These are phyloP conservation scores for Lecanicillium sp. DNA, from an alignment of 2,329 filamentous ascomycete genomes.

Conservation along the genomic window DNA sequence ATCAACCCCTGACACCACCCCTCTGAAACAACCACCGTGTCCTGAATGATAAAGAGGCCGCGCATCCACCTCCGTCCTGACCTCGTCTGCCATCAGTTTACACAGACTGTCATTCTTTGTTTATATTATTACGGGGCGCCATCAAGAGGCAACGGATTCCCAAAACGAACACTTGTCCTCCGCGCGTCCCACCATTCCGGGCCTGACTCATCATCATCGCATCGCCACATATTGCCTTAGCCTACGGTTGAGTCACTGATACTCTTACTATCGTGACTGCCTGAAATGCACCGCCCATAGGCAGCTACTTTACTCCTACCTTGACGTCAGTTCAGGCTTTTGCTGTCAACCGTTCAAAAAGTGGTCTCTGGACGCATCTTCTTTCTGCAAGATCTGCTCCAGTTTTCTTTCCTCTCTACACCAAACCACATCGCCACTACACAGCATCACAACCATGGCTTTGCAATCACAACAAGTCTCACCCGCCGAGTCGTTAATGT, in stretches of 20 bases:
- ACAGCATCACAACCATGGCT: constrained; percentile 12
- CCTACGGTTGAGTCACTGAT: constrained; percentile 10
- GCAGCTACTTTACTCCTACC: background rate
- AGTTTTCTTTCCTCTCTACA: constrained; percentile 7
- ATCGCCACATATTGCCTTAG: constrained; percentile 11
- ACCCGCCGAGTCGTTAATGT: constrained; percentile 49
- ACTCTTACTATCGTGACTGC: constrained; percentile 12
- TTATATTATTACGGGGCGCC: background rate
- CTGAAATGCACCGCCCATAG: constrained; percentile 15
- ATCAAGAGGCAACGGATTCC: constrained; percentile 15
- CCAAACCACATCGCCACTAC: constrained; percentile 16
- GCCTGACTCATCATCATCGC: constrained; percentile 20
- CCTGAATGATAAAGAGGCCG: constrained; percentile 30
- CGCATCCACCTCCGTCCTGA: constrained; percentile 19
- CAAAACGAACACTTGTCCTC: constrained; percentile 27
- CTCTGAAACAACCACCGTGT: constrained; percentile 20
- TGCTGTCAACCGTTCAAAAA: constrained; percentile 5
- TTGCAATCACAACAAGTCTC: constrained; percentile 30
- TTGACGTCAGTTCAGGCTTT: constrained; percentile 9
- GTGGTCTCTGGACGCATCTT: background rate
- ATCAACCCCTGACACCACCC: constrained; percentile 2
- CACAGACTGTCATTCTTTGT: background rate
- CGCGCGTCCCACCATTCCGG: constrained; percentile 5
- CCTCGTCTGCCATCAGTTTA: background rate
- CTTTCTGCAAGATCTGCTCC: background rate